Base-by-base conservation (phyloP, 1,284 basidiomycete species). In the Tylopilus orsonianus region DNA sequence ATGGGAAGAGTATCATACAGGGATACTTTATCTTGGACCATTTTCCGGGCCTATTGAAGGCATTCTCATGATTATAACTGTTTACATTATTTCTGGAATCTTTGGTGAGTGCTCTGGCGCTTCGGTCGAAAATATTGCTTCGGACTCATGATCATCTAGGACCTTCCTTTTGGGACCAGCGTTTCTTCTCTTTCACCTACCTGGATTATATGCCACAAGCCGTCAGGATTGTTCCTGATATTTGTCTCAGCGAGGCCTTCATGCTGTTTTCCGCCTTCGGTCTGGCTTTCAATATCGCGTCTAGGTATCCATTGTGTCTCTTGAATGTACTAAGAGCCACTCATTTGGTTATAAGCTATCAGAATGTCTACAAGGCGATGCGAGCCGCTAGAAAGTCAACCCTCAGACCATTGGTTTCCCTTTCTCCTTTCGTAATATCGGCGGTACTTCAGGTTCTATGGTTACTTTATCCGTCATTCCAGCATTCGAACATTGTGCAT, bases 1-100 rank as follows among this genome's bases (percentile, higher is more conserved):
- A 4, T 98, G 96, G 96, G 96, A 99, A 65, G 96, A 99, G 70
- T 96, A 90, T 62, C 90, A 99, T 68, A 99, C 96, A 2, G 90
- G 91, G 22, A 85, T 87, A 53, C 74, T 97, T 6, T 97, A 85
- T 72, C 83, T 97, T 14, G 92, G 92, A n/a, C 83, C 87, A 23
- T 97, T 97, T 70, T 96, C 92, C 8, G 96, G 96, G 0, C 96
- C 96, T 0, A 92, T 98, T 2, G 96, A 98, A 69, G 96, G 96
- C 8, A 97, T 99, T 59, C 71, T 99, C 41, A 80, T 98, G 68
- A 87, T 98, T 50, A 78, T 88, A 23, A 66, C 61, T 10, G 83
- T 98, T 50, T 98, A 89, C 70, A 58, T 85, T 20, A 71, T 97
- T 47, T 89, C 90, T 10, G 93, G 88, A 2, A 63, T 85, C 38